Evolutionary conservation across 257 asterid genomes (phyloP).

Genomic region (Coffea canephora): DNA sequence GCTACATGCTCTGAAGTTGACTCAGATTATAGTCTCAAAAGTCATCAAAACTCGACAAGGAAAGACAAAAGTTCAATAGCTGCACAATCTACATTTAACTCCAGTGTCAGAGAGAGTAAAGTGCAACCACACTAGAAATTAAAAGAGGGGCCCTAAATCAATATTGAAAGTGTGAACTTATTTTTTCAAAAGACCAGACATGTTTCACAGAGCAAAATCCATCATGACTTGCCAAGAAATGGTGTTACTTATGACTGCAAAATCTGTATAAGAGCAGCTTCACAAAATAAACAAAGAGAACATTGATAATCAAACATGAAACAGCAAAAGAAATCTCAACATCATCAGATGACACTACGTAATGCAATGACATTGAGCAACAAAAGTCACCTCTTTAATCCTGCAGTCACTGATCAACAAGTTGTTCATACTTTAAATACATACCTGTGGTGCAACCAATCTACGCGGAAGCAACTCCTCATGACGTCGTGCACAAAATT

Average conservation of each 20-base stretch:
- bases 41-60: not conserved
- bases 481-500: constrained; percentile 91
- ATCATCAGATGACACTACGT: not conserved
- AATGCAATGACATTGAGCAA: not conserved
- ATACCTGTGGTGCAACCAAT: constrained; percentile 93
- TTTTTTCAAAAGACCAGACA: not conserved
- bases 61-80: not conserved
- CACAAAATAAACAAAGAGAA: not conserved
- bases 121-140: not conserved
- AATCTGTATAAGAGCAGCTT: not conserved
- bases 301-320: not conserved
- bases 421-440: constrained; percentile 2
- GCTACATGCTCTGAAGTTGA: not conserved
- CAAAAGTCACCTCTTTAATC: not conserved
- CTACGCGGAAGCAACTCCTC: constrained; percentile 97
- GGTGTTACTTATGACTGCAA: not conserved
- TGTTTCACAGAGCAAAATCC: not conserved
- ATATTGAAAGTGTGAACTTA: constrained; percentile 1
- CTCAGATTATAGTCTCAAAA: not conserved
- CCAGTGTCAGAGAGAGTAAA: not conserved
- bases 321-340: not conserved
- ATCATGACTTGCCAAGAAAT: not conserved
- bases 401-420: not conserved
- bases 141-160: not conserved
- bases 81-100: not conserved